Conservation (phyloP, 2,329 filamentous ascomycete species). For the Diaporthe amygdali region DNA sequence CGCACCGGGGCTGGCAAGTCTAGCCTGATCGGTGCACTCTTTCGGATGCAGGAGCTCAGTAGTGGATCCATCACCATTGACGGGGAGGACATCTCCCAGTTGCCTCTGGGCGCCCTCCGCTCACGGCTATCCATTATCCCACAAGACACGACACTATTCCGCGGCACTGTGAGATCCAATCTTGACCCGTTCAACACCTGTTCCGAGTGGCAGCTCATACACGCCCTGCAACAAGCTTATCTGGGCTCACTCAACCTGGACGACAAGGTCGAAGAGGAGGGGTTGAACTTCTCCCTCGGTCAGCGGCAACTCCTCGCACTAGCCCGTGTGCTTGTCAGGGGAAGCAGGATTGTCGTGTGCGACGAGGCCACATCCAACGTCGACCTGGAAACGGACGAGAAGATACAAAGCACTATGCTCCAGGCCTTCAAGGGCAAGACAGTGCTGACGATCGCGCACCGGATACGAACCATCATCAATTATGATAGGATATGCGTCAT, state of each 20-base stretch:
- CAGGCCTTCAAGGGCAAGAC: constrained; percentile 26
- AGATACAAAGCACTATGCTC: constrained; percentile 77
- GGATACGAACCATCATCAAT: constrained; percentile 67
- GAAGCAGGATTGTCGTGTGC: constrained; percentile 75
- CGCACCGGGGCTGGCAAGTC: constrained; percentile 84
- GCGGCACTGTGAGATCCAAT: constrained; percentile 40
- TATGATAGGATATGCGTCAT: constrained; percentile 79
- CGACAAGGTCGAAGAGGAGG: constrained; percentile 67
- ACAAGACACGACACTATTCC: constrained; percentile 84
- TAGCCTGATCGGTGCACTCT: constrained; percentile 82
- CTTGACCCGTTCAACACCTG: constrained; percentile 9
- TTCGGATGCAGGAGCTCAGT: constrained; percentile 74
- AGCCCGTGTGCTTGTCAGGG: constrained; percentile 72
- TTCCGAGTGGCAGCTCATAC: neutral
- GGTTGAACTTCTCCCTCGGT: constrained; percentile 70
- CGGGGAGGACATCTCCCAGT: constrained; percentile 71
- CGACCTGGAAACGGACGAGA: constrained; percentile 74
- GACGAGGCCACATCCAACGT: constrained; percentile 79
- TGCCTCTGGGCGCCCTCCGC: constrained; percentile 77
- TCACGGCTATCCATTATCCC: constrained; percentile 83
- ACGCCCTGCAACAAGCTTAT: neutral
- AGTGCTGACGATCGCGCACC: constrained; percentile 16
- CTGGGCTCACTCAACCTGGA: constrained; percentile 53
- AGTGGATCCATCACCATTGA: constrained; percentile 69
- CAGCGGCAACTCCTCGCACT: constrained; percentile 75